Evolutionary conservation across 139 green algal genomes (phyloP), one percentile per base, ranked within the genome.

Genomic region (Edaphochlamys debaryana): DNA sequence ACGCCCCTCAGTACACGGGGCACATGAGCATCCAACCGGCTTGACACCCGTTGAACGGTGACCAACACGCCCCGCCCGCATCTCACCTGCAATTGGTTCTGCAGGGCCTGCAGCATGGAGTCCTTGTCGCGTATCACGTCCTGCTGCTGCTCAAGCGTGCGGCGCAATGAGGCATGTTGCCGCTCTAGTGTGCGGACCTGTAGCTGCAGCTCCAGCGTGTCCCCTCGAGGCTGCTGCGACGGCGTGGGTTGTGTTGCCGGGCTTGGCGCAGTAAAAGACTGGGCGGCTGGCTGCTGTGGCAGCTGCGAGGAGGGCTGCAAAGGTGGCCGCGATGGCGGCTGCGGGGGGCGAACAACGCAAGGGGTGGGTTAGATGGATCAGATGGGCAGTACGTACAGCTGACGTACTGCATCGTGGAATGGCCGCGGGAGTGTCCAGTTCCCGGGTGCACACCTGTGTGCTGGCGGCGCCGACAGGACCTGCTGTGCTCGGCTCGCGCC

Each of bases 121-220:
- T 32, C 22, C 50, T 84, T 83, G 73, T 87, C 82, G 6, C 54
- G 37, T 23, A 87, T 37, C 40, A 67, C 50, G 52, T 79, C 50
- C 64, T 82, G 74, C 66, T 84, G 73, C 52, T 73, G 37, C 23
- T 67, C 54, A 1, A 87, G 27, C 4, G 64, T 83, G 4, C 66
- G 38, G 22, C 52, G 62, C 73, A 87, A 60, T 29, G 74, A 64
- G 25, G 17, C 76, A 42, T 85, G 73, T 32, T 80, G 40, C 41
- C 75, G 84, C 67, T 63, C 56, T 37, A 82, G 19, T 6, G 37
- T 40, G 1, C 41, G 58, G 29, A 88, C 7, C 69, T 45, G 23
- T 7, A 64, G 66, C 37, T 62, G 54, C 32, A 88, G 64, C 37
- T 81, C 67, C 42, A 68, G 3, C 20, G 40, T 27, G n/a, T 42